Evolutionary conservation across 257 asterid genomes (phyloP).

Genomic region (Nicotiana benthamiana): DNA sequence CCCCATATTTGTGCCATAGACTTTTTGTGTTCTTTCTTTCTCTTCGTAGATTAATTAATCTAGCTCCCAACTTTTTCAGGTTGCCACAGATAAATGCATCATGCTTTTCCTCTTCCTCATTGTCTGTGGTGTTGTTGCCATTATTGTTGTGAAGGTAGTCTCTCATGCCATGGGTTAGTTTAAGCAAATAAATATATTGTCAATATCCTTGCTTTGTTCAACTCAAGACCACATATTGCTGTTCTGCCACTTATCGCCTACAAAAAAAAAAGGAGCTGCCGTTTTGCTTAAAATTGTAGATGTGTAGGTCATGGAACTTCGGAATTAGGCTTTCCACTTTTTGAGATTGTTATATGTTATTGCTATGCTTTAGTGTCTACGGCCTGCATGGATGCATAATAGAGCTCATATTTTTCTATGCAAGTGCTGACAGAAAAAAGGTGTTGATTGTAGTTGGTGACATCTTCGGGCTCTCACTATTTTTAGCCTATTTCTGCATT

Average conservation of each 20-base stretch:
- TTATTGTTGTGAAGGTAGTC: conserved; percentile 78
- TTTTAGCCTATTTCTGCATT: background rate
- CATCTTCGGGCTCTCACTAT: background rate
- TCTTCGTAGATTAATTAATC: conserved; percentile 7
- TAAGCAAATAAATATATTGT: background rate
- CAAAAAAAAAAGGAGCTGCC: background rate
- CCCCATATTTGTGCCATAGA: background rate
- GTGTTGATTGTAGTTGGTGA: background rate
- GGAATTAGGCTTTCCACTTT: background rate
- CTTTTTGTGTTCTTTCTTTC: conserved; percentile 4
- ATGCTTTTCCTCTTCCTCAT: conserved; percentile 82
- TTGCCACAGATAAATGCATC: conserved; percentile 94
- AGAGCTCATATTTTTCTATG: background rate
- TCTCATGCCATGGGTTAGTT: conserved; percentile 1
- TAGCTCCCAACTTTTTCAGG: conserved; percentile 41
- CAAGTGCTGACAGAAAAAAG: background rate
- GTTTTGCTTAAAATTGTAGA: background rate
- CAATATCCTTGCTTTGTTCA: background rate
- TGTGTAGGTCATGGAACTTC: background rate
- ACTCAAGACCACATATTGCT: background rate
- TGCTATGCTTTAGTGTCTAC: background rate
- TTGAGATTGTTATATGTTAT: background rate
- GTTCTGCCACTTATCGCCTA: background rate
- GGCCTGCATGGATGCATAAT: background rate
- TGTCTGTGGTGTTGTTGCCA: conserved; percentile 84